Conservation (phyloP, 768 basidiomycete species). For the Lactarius quietus region DNA sequence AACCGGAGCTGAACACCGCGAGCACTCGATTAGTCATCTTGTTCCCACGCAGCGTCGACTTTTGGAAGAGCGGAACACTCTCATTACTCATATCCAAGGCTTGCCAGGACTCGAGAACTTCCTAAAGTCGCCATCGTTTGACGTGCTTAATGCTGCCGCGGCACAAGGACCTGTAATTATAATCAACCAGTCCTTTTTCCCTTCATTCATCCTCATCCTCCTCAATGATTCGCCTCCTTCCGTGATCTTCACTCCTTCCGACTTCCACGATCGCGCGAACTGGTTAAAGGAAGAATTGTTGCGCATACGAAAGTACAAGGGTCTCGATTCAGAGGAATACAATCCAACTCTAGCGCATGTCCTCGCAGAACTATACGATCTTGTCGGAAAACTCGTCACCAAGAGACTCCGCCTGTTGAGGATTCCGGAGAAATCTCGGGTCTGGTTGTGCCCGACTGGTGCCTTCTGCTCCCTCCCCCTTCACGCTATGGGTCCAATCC, state of each 20-base stretch:
- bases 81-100: neutral
- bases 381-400: too few species aligned
- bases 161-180: neutral
- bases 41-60: neutral
- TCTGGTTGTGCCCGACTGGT: neutral
- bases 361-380: constrained; percentile 3
- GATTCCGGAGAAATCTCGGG: neutral
- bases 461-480: constrained; percentile 9
- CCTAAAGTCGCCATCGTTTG: neutral
- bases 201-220: constrained; percentile 21
- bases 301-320: neutral
- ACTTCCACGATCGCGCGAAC: constrained; percentile 59
- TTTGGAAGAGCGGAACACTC: neutral
- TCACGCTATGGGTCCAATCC: constrained; percentile 11
- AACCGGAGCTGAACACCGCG: neutral
- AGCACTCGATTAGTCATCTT: constrained; percentile 33
- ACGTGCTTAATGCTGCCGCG: neutral
- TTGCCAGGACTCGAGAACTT: neutral
- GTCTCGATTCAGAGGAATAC: neutral
- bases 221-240: neutral
- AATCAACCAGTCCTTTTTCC: neutral
- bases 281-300: constrained; percentile 32
- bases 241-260: constrained; percentile 53
- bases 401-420: too few species aligned
- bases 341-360: neutral